These are phyloP conservation scores for Trichoderma koningiopsis DNA, from an alignment of 2,329 filamentous ascomycete species.

Conservation along the genomic window DNA sequence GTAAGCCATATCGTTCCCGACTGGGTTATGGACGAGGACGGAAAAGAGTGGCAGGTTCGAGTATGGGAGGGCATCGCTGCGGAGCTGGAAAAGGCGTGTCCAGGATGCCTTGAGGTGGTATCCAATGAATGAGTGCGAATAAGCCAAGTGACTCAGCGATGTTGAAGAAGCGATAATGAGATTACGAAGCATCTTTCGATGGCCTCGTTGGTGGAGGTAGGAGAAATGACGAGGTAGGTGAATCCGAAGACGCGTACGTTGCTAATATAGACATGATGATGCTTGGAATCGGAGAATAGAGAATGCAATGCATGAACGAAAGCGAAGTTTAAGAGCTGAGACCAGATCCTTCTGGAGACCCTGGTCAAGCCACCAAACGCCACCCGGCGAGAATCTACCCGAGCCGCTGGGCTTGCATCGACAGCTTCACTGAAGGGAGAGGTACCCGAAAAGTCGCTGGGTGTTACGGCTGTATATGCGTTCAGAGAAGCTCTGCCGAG, in stretches of 20 bases:
- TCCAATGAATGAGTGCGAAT: neutral
- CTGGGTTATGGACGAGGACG: neutral
- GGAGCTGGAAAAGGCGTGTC: neutral
- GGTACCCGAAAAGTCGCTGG: neutral
- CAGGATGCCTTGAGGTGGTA: neutral
- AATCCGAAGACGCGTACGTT: neutral
- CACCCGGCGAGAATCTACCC: slow-evolving; percentile 17
- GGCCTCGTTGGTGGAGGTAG: neutral
- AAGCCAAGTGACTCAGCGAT: neutral
- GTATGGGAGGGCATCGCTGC: neutral
- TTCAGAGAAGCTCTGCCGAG: neutral
- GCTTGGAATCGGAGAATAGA: neutral
- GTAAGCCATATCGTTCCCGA: neutral
- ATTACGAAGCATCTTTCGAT: neutral
- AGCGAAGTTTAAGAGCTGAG: neutral
- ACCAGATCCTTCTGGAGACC: neutral
- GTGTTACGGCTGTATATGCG: neutral
- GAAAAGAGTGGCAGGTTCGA: slow-evolving; percentile 7
- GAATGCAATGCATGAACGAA: neutral
- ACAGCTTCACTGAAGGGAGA: neutral
- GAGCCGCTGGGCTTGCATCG: neutral
- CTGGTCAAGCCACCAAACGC: slow-evolving; percentile 5
- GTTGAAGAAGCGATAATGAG: neutral
- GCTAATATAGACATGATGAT: neutral
- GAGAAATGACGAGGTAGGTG: neutral